phyloP scores from a whole-genome alignment of 371 early-diverging fungal species.

The Mucor mucedo region DNA sequence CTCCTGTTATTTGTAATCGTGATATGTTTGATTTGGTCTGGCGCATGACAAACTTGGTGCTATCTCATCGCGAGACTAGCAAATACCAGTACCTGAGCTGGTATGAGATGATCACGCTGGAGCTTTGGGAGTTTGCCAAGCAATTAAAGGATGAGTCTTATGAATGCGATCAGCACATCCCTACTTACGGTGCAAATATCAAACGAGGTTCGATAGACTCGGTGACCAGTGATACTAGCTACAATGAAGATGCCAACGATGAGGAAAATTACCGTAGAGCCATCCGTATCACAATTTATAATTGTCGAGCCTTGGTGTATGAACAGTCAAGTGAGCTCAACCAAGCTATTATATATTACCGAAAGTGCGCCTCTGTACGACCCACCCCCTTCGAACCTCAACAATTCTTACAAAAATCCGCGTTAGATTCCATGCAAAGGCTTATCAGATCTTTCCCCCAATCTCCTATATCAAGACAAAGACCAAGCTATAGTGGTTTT shows the following conservation, averaged over 20 bases:
- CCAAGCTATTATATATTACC: constrained; percentile 37
- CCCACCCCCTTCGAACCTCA: constrained; percentile 33
- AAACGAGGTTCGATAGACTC: constrained; percentile 7
- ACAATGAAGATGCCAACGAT: not conserved
- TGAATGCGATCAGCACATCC: constrained; percentile 25
- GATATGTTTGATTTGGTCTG: constrained; percentile 38
- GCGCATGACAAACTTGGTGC: constrained; percentile 35
- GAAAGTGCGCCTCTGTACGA: constrained; percentile 36
- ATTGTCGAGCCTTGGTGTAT: constrained; percentile 43
- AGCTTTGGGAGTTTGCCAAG: constrained; percentile 45
- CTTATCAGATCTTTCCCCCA: constrained; percentile 11
- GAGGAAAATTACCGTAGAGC: constrained; percentile 39
- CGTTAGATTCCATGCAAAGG: constrained; percentile 20
- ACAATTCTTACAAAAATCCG: constrained; percentile 24
- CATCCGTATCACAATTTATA: constrained; percentile 46
- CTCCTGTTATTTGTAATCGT: constrained; percentile 26
- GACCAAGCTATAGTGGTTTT: constrained; percentile 7
- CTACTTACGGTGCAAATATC: not conserved
- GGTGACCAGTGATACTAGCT: not conserved
- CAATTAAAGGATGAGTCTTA: constrained; percentile 43
- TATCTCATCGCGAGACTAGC: constrained; percentile 34
- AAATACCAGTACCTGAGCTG: constrained; percentile 29
- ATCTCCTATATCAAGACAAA: constrained; percentile 14
- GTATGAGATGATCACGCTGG: constrained; percentile 30
- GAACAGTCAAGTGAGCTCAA: constrained; percentile 32